These are phyloP conservation scores for Proteromonas lacertae DNA, from an alignment of 352 stramenopile genomes.

Conservation along the genomic window DNA sequence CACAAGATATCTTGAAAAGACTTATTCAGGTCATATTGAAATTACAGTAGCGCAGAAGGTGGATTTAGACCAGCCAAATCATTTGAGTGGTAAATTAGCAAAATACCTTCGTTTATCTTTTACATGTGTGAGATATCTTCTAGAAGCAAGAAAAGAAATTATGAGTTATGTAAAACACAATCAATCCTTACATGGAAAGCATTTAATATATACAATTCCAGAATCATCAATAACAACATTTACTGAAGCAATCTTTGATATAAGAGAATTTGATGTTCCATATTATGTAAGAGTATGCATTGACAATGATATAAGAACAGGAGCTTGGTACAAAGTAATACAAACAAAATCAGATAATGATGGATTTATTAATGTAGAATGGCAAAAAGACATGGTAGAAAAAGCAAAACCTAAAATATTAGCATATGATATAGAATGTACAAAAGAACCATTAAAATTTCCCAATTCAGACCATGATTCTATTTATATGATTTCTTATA, in stretches of 20 bases:
- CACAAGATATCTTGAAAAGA: no score
- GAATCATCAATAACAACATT: slow-evolving; percentile 19
- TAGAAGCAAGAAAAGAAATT: background rate
- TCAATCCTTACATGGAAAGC: background rate
- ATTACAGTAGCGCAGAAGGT: no score
- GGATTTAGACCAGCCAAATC: background rate
- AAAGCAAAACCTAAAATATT: slow-evolving; percentile 63
- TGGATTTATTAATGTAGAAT: slow-evolving; percentile 4
- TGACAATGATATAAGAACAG: slow-evolving; percentile 70
- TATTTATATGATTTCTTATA: slow-evolving; percentile 96
- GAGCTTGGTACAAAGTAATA: slow-evolving; percentile 75
- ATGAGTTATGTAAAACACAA: background rate
- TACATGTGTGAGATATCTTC: background rate
- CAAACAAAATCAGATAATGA: slow-evolving; percentile 13
- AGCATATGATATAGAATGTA: slow-evolving; percentile 97
- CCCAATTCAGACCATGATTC: slow-evolving; percentile 70
- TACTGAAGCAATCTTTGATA: slow-evolving; percentile 35
- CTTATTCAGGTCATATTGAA: no score
- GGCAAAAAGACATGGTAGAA: slow-evolving; percentile 39
- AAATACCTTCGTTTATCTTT: slow-evolving; percentile 2
- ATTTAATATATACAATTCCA: background rate
- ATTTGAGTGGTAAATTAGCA: background rate
- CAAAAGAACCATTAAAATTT: slow-evolving; percentile 92
- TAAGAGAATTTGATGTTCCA: slow-evolving; percentile 90
- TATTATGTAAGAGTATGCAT: slow-evolving; percentile 73